A percentile compares a stretch with the other conserved stretches of the same genome.
Conservation (phyloP, 2,329 filamentous ascomycete genomes). For the Cladophialophora exuberans region DNA sequence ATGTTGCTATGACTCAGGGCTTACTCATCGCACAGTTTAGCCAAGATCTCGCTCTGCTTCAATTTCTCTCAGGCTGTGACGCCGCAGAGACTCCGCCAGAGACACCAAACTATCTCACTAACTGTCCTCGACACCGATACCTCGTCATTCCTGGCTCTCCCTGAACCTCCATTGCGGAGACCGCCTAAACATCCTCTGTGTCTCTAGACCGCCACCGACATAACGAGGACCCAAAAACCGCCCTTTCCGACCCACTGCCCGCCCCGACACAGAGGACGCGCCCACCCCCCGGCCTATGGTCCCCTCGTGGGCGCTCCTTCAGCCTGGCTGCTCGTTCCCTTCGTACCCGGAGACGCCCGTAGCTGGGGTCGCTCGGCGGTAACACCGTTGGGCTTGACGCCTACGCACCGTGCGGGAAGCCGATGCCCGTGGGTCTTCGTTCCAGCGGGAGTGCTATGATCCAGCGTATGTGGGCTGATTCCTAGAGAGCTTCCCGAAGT, state of each 20-base stretch:
- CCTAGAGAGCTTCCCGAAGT: conserved; percentile 6
- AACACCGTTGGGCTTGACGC: conserved; percentile 6
- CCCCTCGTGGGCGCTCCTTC: conserved; percentile 19
- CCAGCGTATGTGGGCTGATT: conserved; percentile 17
- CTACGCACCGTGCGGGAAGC: conserved; percentile 4
- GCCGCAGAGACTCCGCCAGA: conserved; percentile 21
- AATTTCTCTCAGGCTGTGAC: conserved; percentile 11
- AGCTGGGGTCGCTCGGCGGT: conserved; percentile 9
- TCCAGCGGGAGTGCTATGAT: conserved; percentile 8
- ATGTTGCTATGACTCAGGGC: conserved; percentile 25
- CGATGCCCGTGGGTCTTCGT: too few species aligned
- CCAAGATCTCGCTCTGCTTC: conserved; percentile 21
- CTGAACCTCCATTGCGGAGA: conserved; percentile 14
- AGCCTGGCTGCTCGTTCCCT: background rate
- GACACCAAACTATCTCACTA: too few species aligned
- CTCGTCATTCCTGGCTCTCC: conserved; percentile 9
- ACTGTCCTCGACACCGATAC: too few species aligned
- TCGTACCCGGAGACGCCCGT: conserved; percentile 16
- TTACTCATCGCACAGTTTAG: conserved; percentile 30
- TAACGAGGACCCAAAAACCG: background rate
- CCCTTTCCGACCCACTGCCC: conserved; percentile 14
- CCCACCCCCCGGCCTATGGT: conserved; percentile 16
- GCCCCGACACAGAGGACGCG: conserved; percentile 15
- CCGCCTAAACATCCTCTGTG: conserved; percentile 3
- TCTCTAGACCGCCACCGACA: background rate